These are phyloP conservation scores for Leishmania guyanensis DNA, from an alignment of 208 protist species.

Conservation along the genomic window DNA sequence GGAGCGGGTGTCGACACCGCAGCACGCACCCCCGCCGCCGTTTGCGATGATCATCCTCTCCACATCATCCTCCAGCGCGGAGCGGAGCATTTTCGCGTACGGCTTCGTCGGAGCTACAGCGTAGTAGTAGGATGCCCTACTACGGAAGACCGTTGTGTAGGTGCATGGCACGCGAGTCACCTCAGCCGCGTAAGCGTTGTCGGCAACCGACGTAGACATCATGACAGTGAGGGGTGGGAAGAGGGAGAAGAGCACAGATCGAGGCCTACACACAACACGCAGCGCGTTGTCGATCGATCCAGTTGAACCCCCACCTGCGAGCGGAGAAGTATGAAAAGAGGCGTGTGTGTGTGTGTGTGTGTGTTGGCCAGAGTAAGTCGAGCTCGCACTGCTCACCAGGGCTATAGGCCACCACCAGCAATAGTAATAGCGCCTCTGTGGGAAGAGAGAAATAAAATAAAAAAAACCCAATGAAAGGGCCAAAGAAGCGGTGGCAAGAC, in stretches of 20 bases:
- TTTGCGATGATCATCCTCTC: background rate
- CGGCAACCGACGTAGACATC: background rate
- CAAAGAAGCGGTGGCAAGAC: background rate
- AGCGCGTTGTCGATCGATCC: background rate
- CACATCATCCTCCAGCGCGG: constrained; percentile 17
- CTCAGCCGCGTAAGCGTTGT: background rate
- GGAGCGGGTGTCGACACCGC: background rate
- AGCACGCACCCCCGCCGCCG: background rate
- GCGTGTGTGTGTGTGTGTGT: background rate
- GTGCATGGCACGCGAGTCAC: constrained; percentile 11
- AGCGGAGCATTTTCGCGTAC: background rate
- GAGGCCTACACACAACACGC: background rate
- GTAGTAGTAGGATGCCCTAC: constrained; percentile 20
- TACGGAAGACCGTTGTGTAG: constrained; percentile 25
- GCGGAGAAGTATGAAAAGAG: background rate
- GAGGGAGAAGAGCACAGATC: background rate
- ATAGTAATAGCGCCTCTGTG: too few species aligned
- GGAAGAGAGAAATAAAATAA: background rate
- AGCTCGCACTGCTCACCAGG: too few species aligned
- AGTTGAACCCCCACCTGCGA: background rate
- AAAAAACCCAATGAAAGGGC: background rate
- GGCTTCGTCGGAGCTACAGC: constrained; percentile 18
- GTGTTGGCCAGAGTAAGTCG: background rate
- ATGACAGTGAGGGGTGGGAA: background rate
- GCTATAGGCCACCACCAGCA: too few species aligned